These are phyloP conservation scores for Aleurites moluccanus DNA, from an alignment of 441 rosid species.

Conservation along the genomic window DNA sequence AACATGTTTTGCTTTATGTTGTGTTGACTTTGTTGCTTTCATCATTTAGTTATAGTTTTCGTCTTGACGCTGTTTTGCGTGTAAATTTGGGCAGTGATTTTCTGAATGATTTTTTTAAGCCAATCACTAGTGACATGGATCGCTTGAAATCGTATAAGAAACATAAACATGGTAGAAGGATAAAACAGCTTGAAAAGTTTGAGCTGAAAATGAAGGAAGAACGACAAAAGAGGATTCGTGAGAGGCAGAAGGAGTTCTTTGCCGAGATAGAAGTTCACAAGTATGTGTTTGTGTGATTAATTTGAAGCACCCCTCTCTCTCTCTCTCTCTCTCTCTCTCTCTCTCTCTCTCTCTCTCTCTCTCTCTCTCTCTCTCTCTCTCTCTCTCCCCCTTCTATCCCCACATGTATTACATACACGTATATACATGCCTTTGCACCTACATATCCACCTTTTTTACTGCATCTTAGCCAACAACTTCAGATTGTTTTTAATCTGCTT, in stretches of 20 bases:
- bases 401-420: no score
- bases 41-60: background rate
- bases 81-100: slow-evolving; percentile 59
- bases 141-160: slow-evolving; percentile 76
- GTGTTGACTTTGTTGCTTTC: background rate
- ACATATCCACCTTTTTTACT: background rate
- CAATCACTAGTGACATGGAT: slow-evolving; percentile 71
- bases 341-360: no score
- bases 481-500: slow-evolving; percentile 25
- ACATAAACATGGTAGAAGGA: slow-evolving; percentile 90
- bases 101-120: slow-evolving; percentile 78
- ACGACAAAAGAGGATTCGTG: slow-evolving; percentile 92
- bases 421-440: background rate
- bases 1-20: background rate
- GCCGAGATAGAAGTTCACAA: slow-evolving; percentile 90
- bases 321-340: no score
- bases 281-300: slow-evolving; percentile 39
- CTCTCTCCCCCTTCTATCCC: no score
- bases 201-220: slow-evolving; percentile 97
- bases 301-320: background rate
- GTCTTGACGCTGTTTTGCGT: slow-evolving; percentile 20
- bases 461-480: slow-evolving; percentile 2
- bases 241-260: slow-evolving; percentile 97
- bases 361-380: no score
- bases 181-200: slow-evolving; percentile 79